A percentile compares a stretch with the other conserved stretches of the same genome.
phyloP scores from a whole-genome alignment of 140 eudicot species.

The Erigeron philadelphicus region DNA sequence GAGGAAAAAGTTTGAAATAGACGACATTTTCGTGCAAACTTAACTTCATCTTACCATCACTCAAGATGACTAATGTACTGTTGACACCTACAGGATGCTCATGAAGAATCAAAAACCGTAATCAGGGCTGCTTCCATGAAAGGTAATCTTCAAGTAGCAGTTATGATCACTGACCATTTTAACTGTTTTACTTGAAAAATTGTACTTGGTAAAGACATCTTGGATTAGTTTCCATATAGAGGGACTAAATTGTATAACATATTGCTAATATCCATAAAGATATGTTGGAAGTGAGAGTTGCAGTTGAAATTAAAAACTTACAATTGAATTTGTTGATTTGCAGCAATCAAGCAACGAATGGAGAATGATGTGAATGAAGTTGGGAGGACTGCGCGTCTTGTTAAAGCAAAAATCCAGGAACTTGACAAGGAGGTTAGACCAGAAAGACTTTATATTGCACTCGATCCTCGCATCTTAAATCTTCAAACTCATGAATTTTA shows the following conservation, averaged over 20 bases:
- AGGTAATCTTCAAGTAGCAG: constrained; percentile 39
- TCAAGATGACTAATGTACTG: neutral
- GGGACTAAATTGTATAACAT: no score
- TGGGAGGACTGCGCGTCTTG: constrained; percentile 67
- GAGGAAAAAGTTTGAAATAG: neutral
- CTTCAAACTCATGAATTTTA: constrained; percentile 7
- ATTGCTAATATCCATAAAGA: no score
- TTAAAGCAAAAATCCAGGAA: constrained; percentile 70
- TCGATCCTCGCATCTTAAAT: constrained; percentile 3
- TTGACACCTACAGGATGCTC: constrained; percentile 52
- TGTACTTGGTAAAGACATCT: no score
- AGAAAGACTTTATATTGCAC: neutral
- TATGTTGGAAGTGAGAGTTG: neutral
- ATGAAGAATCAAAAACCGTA: constrained; percentile 73
- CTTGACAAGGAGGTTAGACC: constrained; percentile 72
- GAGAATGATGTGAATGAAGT: constrained; percentile 88
- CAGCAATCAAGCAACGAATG: constrained; percentile 81
- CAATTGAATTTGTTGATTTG: neutral
- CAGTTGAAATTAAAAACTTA: neutral
- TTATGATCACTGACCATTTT: no score
- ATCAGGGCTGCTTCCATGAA: constrained; percentile 89
- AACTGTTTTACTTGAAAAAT: no score
- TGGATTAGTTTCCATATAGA: neutral
- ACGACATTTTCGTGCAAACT: neutral
- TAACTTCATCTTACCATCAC: neutral